Percentiles rank a stretch among this genome's conserved stretches.
These are phyloP conservation scores for Phalaenopsis equestris DNA, from an alignment of 106 monocot genomes.

Conservation along the genomic window DNA sequence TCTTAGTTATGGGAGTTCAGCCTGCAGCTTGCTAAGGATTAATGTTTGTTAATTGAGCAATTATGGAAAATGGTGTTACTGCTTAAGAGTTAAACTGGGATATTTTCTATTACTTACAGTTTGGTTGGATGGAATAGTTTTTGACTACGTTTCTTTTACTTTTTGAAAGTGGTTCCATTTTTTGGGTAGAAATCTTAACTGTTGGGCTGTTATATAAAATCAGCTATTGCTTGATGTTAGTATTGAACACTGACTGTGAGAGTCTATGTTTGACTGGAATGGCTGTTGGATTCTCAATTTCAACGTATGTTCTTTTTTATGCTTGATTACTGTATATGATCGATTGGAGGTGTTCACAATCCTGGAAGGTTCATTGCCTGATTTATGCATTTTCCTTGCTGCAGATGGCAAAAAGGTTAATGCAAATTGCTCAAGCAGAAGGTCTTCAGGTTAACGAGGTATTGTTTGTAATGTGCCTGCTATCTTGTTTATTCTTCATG, in stretches of 20 bases:
- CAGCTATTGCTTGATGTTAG: neutral
- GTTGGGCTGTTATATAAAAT: neutral
- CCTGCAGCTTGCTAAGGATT: neutral
- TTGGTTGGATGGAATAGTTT: neutral
- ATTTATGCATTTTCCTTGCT: neutral
- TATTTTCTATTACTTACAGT: neutral
- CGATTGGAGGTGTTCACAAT: neutral
- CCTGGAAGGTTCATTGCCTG: neutral
- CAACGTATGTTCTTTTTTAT: neutral
- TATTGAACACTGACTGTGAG: neutral
- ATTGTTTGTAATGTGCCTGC: conserved; percentile 19
- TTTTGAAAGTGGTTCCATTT: neutral
- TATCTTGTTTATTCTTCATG: neutral
- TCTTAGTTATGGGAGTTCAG: neutral
- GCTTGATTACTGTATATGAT: neutral
- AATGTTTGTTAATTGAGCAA: neutral
- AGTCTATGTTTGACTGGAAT: neutral
- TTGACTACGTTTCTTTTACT: neutral
- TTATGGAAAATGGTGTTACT: neutral
- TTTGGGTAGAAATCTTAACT: neutral
- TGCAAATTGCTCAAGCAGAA: conserved; percentile 75
- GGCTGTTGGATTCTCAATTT: neutral
- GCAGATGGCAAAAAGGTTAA: conserved; percentile 91
- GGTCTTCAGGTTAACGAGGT: conserved; percentile 91
- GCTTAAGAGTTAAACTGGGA: neutral